Percentiles rank a stretch among this genome's conserved stretches.
These are phyloP conservation scores for Trametes cingulata DNA, from an alignment of 768 basidiomycete genomes.

Conservation along the genomic window DNA sequence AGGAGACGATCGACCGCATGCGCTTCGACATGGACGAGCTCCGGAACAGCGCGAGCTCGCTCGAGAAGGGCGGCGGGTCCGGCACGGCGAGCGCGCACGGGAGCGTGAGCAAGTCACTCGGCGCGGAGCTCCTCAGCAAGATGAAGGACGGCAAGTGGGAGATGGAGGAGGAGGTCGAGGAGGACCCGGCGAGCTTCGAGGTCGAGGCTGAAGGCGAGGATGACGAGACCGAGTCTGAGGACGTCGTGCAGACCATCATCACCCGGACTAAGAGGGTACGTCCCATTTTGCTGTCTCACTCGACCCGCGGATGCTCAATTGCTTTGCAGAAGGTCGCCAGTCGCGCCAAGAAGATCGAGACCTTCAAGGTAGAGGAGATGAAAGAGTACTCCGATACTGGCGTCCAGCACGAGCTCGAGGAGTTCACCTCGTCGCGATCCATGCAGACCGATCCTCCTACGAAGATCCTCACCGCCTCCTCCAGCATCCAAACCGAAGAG, in stretches of 20 bases:
- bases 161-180: slow-evolving; percentile 40
- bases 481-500: slow-evolving; percentile 60
- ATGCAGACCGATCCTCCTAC: slow-evolving; percentile 67
- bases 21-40: slow-evolving; percentile 94
- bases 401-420: slow-evolving; percentile 66
- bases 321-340: slow-evolving; percentile 61
- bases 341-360: slow-evolving; percentile 54
- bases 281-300: not conserved
- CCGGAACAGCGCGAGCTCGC: slow-evolving; percentile 49
- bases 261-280: slow-evolving; percentile 76
- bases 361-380: slow-evolving; percentile 52
- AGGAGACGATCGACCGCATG: slow-evolving; percentile 96
- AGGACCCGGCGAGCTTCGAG: slow-evolving; percentile 37
- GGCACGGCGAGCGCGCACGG: slow-evolving; percentile 53
- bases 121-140: slow-evolving; percentile 69
- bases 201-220: slow-evolving; percentile 42
- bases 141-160: slow-evolving; percentile 48
- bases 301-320: not conserved
- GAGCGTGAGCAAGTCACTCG: slow-evolving; percentile 71
- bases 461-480: slow-evolving; percentile 45
- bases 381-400: slow-evolving; percentile 78
- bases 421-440: slow-evolving; percentile 45
- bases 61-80: slow-evolving; percentile 34
- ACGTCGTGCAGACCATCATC: slow-evolving; percentile 86
- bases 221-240: slow-evolving; percentile 63